Evolutionary conservation across 768 basidiomycete genomes (phyloP).

Genomic region (Cystofilobasidium ferigula): DNA sequence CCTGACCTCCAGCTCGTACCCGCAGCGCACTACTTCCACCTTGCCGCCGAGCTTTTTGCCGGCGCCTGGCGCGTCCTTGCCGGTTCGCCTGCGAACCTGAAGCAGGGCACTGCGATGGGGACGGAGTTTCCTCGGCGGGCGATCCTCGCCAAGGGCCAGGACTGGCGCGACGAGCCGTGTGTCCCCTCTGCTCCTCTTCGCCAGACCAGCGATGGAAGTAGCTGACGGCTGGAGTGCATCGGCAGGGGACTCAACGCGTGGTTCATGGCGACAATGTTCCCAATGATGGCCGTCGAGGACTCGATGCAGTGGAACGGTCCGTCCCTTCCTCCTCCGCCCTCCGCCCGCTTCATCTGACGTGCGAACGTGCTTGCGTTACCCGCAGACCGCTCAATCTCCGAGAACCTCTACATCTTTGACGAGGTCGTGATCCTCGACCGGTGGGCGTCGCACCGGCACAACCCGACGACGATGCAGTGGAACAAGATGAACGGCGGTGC

Average conservation of each 20-base stretch:
- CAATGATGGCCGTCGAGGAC: slow-evolving; percentile 26
- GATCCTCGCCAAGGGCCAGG: slow-evolving; percentile 24
- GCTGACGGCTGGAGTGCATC: not conserved
- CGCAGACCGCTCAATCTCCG: slow-evolving; percentile 20
- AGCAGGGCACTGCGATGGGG: slow-evolving; percentile 12
- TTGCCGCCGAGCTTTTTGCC: slow-evolving; percentile 25
- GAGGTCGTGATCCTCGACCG: slow-evolving; percentile 26
- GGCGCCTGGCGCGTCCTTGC: slow-evolving; percentile 26
- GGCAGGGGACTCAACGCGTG: slow-evolving; percentile 21
- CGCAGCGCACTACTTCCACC: slow-evolving; percentile 26
- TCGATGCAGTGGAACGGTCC: slow-evolving; percentile 25
- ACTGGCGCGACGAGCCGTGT: slow-evolving; percentile 24
- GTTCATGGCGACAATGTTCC: slow-evolving; percentile 26
- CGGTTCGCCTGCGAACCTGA: not conserved
- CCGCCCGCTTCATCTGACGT: not conserved
- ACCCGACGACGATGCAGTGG: slow-evolving; percentile 21
- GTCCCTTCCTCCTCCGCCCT: slow-evolving; percentile 7
- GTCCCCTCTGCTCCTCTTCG: not conserved
- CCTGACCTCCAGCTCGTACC: not conserved
- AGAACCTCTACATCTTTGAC: slow-evolving; percentile 25
- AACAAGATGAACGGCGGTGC: slow-evolving; percentile 27
- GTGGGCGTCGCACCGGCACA: slow-evolving; percentile 26
- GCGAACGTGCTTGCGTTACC: not conserved
- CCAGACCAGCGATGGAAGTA: not conserved
- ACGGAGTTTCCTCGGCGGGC: slow-evolving; percentile 23